Conservation (phyloP, 495 filamentous ascomycete genomes). For the Cladorrhinum samala region DNA sequence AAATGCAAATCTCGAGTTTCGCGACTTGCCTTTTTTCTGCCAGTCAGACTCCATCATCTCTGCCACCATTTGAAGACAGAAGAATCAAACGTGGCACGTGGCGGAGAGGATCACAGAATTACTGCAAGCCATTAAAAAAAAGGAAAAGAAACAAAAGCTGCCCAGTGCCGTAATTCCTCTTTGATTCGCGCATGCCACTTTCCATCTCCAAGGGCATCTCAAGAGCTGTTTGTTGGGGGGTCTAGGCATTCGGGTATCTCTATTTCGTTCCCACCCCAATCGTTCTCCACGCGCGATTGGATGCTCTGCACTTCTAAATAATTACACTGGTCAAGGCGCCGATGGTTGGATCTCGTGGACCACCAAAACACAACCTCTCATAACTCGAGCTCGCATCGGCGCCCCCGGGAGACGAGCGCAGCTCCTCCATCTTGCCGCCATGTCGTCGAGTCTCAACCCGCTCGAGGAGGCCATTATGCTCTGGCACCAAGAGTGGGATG, state of each 20-base stretch:
- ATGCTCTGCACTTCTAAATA: background rate
- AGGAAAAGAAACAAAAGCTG: background rate
- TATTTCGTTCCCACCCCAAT: background rate
- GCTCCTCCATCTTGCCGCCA: background rate
- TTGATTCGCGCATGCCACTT: background rate
- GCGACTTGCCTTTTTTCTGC: constrained; percentile 5
- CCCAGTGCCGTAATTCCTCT: background rate
- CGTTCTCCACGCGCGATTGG: background rate
- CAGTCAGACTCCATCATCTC: background rate
- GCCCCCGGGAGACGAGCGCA: background rate
- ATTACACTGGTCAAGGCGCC: background rate
- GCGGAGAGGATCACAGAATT: too few relatives aligned
- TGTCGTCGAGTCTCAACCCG: constrained; percentile 12
- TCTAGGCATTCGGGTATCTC: background rate
- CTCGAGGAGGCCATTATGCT: constrained; percentile 18
- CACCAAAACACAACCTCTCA: background rate
- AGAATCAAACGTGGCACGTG: background rate
- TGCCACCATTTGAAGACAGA: background rate
- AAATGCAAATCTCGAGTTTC: background rate
- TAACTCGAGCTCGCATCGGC: constrained; percentile 1
- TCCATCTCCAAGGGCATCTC: background rate
- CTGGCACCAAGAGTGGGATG: constrained; percentile 26
- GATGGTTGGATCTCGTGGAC: background rate
- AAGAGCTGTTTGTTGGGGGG: background rate
- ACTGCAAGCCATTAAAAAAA: too few relatives aligned